Evolutionary conservation across 2,329 filamentous ascomycete genomes (phyloP), one percentile per base, ranked within the genome.

Genomic region (Neoscytalidium dimidiatum): DNA sequence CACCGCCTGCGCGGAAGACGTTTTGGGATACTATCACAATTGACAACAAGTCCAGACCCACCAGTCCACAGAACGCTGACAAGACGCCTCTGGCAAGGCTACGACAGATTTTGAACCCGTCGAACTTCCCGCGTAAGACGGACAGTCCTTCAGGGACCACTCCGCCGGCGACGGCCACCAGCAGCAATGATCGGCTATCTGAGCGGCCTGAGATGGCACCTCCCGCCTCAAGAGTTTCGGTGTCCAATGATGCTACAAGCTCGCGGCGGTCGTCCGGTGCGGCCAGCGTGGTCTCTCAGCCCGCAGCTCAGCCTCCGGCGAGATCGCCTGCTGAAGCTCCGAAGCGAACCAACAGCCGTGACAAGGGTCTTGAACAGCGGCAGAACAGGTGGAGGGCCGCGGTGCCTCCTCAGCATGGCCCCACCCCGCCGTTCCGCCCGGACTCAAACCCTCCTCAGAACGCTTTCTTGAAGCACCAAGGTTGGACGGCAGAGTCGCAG

Each of bases 91-190:
- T 65, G 52, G 63, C 63, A 13, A 49, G 63, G 33, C 51, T 65
- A 26, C 63, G 63, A 33, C 63, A 65, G 46, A 65, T 65, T 38
- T n/a, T 65, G 17, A 65, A 65, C 63, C 53, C 63, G 17, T 49
- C 62, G 28, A 58, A 49, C 21, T 38, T 29, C 33, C 28, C 56
- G 38, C 56, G 56, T 19, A 60, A 19, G n/a, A 44, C 56, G n/a
- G 38, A 60, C 9, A 60, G 56, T 21, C 56, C 56, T 31, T 33
- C 38, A 11, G 23, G 41, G 56, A 60, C 56, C 9, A 60, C 56
- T 46, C 56, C 56, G 28, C 56, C 56, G 4, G 41, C 41, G 4
- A 60, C 41, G 31, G 41, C 56, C 21, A 57, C 52, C 3, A 31
- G 52, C 19, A 57, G 35, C 26, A 60, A 46, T 60, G 61, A 64